Base-by-base conservation (phyloP, 2,329 filamentous ascomycete species). In the Cytospora leucostoma region DNA sequence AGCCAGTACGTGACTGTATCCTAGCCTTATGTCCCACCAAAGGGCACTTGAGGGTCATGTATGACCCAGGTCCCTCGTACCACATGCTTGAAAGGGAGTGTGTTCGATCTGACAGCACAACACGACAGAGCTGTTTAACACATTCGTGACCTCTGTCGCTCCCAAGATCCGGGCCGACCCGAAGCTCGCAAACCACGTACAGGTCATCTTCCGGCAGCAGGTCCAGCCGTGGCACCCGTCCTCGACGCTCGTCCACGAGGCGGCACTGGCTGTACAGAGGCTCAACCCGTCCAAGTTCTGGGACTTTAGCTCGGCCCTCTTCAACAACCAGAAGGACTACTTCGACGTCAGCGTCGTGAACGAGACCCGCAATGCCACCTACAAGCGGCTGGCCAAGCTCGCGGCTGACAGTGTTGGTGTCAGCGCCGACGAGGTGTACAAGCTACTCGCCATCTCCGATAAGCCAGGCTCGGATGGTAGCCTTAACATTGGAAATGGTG, bases 211-310 rank as follows among this genome's bases (percentile, higher is more conserved):
- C 81, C 89, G 93, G 56, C 93, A 94, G 74, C 93, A 97, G 74
- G 86, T 97, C 71, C 93, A 97, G 79, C 92, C 93, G 15, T 97
- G 94, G 94, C 93, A 98, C 78, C 94, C 94, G 1, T 92, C 90
- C 21, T 93, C 87, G 49, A 93, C 90, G 7, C 82, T 93, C 12
- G 82, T 85, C 62, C 91, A 94, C 79, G 94, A 98, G 82, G 2
- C 93, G 37, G 93, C 82, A 4, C 84, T 92, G 37, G 94, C 93
- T 3, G 92, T 97, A 1, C 82, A 94, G 69, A 84, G 84, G 58
- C 76, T 92, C 7, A 80, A 86, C 2, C 89, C 91, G 0, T 80
- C 82, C 19, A 87, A 86, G 68, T 98, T 96, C 82, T 96, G 89
- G 87, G 80, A 83, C 17, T 97, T 94, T 76, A 91, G 86, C 75